Evolutionary conservation across 495 filamentous ascomycete species (phyloP).

Genomic region (Penicillium lividum): DNA sequence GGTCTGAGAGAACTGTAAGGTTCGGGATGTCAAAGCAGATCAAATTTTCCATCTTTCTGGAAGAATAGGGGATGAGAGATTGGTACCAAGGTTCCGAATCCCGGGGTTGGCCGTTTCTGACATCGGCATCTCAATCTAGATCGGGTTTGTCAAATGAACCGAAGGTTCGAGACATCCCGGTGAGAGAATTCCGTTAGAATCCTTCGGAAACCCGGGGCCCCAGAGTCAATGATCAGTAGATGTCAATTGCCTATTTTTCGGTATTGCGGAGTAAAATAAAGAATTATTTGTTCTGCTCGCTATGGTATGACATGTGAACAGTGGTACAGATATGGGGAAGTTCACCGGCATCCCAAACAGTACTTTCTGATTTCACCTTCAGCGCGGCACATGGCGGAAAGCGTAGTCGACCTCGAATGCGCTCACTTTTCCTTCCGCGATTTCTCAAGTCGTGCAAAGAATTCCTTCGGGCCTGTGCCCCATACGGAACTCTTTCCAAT

Average conservation of each 20-base stretch:
- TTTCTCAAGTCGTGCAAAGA: neutral
- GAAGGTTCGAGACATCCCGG: neutral
- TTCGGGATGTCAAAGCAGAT: no score
- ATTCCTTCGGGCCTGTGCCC: neutral
- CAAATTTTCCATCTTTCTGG: neutral
- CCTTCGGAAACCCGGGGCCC: neutral
- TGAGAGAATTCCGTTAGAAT: conserved; percentile 1
- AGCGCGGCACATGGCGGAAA: no score
- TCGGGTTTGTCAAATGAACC: neutral
- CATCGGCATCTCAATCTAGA: neutral
- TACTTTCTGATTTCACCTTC: no score
- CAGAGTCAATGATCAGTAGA: neutral
- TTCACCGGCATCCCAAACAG: no score
- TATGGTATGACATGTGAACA: no score
- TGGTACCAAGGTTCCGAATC: neutral
- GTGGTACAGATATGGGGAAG: no score
- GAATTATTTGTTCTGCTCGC: no score
- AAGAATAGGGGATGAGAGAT: neutral
- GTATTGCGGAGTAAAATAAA: no score
- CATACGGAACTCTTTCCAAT: neutral
- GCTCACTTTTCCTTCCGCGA: no score
- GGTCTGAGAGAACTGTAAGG: no score
- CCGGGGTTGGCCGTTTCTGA: neutral
- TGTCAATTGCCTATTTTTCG: no score
- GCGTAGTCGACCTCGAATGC: no score